Base-by-base conservation (phyloP, 352 stramenopile genomes). In the Pythium monospermum region DNA sequence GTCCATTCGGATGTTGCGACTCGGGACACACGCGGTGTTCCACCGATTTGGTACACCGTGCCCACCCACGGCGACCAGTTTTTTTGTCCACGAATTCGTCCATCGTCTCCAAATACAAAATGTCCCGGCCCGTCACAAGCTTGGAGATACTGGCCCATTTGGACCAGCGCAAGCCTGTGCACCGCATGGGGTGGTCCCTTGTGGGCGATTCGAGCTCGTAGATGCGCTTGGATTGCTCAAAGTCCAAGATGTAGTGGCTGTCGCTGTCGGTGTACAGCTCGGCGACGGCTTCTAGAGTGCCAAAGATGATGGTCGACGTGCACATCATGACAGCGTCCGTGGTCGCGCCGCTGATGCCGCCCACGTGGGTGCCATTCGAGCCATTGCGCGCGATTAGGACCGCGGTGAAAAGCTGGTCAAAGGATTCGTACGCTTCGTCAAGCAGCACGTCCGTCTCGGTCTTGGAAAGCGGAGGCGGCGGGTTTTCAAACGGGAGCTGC, bases 91-190 rank as follows among this genome's bases (percentile, higher is more conserved):
- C 59, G 53, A 88, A 91, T 49, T 69, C 66, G 53, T 87, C 69
- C 73, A 87, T 86, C 56, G 68, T 74, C 49, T 88, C 77, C 32
- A 85, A 40, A 41, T 73, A 80, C 25, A 79, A 66, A 37, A 85
- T 36, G 56, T 88, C 77, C 28, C 74, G 66, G 38, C 75, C 68
- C 19, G 66, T 60, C 30, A 83, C 69, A 19, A 83, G 58, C 56
- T 56, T 77, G 25, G 65, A 69, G 27, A 73, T 72, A 12, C 64
- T 59, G 39, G 81, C 83, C 69, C 72, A 84, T 16, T 73, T 61
- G 25, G 74, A 81, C 72, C 76, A 87, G 38, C 74, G 76, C 52
- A 90, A 49, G 1, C 66, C 59, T 0, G 61, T 59, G 37, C 64
- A 76, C 11, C 66, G 69, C 61, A 87, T 57, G 18, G 79, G 72